These are phyloP conservation scores for Hirsutella minnesotensis DNA, from an alignment of 2,329 filamentous ascomycete species.

Conservation along the genomic window DNA sequence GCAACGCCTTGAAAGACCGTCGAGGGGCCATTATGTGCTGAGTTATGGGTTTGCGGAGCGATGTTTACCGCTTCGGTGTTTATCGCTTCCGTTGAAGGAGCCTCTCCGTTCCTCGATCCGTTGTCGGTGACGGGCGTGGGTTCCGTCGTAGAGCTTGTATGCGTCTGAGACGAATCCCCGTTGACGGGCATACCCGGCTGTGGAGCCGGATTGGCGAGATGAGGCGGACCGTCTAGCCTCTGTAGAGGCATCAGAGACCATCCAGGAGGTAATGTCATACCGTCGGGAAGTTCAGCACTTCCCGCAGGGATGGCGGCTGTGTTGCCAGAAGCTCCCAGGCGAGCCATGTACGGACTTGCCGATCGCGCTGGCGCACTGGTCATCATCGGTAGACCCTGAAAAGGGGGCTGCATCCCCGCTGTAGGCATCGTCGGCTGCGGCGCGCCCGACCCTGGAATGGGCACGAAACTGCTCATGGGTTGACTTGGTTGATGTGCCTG, in stretches of 20 bases:
- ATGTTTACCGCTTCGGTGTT: not conserved
- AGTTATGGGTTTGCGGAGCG: no score
- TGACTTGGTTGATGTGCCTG: slow-evolving; percentile 4
- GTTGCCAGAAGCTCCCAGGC: slow-evolving; percentile 34
- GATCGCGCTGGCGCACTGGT: slow-evolving; percentile 21
- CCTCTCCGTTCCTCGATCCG: not conserved
- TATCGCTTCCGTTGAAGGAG: not conserved
- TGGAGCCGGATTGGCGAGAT: slow-evolving; percentile 9
- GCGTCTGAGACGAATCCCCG: slow-evolving; percentile 6
- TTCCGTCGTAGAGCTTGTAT: slow-evolving; percentile 3
- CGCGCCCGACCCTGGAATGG: slow-evolving; percentile 5
- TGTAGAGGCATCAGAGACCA: slow-evolving; percentile 55
- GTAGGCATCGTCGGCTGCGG: slow-evolving; percentile 7
- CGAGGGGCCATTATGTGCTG: not conserved
- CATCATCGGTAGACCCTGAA: slow-evolving; percentile 10
- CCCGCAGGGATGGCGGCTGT: slow-evolving; percentile 44
- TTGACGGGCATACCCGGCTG: slow-evolving; percentile 10
- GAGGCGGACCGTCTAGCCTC: slow-evolving; percentile 31
- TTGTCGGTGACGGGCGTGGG: slow-evolving; percentile 2
- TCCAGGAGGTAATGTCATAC: slow-evolving; percentile 50
- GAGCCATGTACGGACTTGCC: slow-evolving; percentile 29
- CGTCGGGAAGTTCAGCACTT: slow-evolving; percentile 49
- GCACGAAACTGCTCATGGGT: slow-evolving; percentile 4
- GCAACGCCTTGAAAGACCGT: not conserved
- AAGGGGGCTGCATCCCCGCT: slow-evolving; percentile 6